Evolutionary conservation across 202 grass and related monocot species (phyloP).

Genomic region (Tripidium arundinaceum): DNA sequence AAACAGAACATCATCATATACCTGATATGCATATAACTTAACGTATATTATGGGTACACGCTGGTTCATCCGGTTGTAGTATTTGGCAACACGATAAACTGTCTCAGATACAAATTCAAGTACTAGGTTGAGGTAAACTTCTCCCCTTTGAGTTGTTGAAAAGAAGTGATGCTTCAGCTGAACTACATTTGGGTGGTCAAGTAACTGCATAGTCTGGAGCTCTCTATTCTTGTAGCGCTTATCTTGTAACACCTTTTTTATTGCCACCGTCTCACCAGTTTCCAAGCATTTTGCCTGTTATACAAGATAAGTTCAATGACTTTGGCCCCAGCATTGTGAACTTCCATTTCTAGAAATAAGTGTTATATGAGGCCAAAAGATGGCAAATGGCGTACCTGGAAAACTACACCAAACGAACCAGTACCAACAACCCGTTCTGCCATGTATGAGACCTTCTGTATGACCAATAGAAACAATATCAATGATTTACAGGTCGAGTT

Average conservation of each 20-base stretch:
- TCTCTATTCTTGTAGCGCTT: constrained; percentile 99
- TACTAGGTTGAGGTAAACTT: constrained; percentile 97
- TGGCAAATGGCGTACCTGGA: constrained; percentile 56
- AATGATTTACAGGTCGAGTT: not conserved
- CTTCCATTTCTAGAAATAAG: not conserved
- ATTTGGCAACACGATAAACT: constrained; percentile 77
- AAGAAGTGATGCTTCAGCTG: constrained; percentile 96
- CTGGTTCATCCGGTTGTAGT: constrained; percentile 82
- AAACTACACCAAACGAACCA: constrained; percentile 97
- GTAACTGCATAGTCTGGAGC: constrained; percentile 91
- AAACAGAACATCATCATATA: constrained; percentile 38
- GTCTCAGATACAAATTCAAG: constrained; percentile 91
- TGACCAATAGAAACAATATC: constrained; percentile 41
- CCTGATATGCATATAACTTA: constrained; percentile 90
- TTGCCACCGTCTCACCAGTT: constrained; percentile 89
- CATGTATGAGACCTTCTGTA: constrained; percentile 97
- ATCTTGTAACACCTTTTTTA: constrained; percentile 99
- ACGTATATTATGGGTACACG: constrained; percentile 77
- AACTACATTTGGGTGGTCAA: constrained; percentile 92
- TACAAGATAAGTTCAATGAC: constrained; percentile 29
- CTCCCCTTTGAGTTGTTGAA: constrained; percentile 90
- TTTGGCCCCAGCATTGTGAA: not conserved
- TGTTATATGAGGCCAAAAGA: constrained; percentile 7
- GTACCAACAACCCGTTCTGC: constrained; percentile 96
- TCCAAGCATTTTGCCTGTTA: constrained; percentile 90